phyloP scores from a whole-genome alignment of 202 grass and related monocot species.

The Carex arenaria region DNA sequence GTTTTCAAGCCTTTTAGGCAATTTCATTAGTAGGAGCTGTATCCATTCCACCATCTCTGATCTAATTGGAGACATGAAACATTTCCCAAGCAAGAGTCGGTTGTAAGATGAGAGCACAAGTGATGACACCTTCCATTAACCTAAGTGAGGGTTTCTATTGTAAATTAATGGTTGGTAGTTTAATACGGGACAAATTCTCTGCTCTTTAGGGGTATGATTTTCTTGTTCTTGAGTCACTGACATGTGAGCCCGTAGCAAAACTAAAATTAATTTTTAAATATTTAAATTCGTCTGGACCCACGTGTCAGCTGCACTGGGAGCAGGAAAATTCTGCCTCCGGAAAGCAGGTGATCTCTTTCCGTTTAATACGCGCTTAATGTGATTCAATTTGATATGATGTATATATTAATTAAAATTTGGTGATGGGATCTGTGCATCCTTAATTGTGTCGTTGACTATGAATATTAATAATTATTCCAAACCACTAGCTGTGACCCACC shows the following conservation, averaged over 20 bases:
- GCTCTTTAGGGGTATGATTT: no score
- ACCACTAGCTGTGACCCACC: conserved; percentile 8
- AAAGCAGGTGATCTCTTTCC: no score
- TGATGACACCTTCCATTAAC: not conserved
- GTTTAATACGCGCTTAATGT: not conserved
- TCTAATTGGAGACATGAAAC: not conserved
- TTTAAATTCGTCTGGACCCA: no score
- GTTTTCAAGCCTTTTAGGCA: not conserved
- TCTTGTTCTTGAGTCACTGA: no score
- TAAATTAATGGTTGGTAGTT: conserved; percentile 19
- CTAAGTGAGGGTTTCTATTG: not conserved
- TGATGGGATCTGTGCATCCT: conserved; percentile 25
- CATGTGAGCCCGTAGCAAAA: no score
- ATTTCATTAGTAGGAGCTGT: not conserved
- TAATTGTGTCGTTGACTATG: conserved; percentile 14
- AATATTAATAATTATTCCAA: not conserved
- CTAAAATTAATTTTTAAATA: no score
- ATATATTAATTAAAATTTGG: conserved; percentile 18
- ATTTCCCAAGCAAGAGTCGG: not conserved
- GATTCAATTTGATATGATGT: conserved; percentile 16
- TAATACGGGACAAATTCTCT: no score
- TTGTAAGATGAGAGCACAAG: not conserved
- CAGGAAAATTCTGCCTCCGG: no score
- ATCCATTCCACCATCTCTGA: no score
- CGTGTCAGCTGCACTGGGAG: no score